Evolutionary conservation across 2,329 filamentous ascomycete genomes (phyloP), one percentile per base, ranked within the genome.

Genomic region (Sarocladium kiliense): DNA sequence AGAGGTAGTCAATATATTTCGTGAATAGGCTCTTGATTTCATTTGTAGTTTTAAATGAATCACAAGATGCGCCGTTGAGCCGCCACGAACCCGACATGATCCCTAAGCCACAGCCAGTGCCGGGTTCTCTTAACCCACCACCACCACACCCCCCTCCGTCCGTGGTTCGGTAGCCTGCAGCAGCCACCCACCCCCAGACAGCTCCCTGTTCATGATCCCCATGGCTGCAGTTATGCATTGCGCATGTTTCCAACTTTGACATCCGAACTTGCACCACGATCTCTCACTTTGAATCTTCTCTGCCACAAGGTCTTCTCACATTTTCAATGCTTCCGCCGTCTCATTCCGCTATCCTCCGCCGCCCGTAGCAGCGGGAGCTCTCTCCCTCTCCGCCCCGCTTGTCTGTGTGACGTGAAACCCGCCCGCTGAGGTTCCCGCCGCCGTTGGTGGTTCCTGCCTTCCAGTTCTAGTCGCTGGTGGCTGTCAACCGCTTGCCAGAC

Each of bases 321-420:
- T 25, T 7, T 12, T 25, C 41, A 25, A 44, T 44, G 44, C 44
- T 32, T 25, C 41, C 44, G 23, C 25, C 25, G 26, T 21, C 11
- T 9, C 18, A 23, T 49, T 10, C 25, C 25, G 41, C 41, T 44
- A 18, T 45, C 11, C 14, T 30, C 23, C 23, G 47, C 47, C 47
- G 26, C 25, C 12, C 21, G 23, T 36, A 51, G 30, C 47, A 51
- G 47, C 47, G 47, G 47, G n/a, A 18, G 10, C 4, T 23, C 44
- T n/a, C 3, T 36, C 47, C 47, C 19, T 4, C 47, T 27, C 47
- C 27, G 27, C 30, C 27, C n/a, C 18, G 5, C 19, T 4, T 10
- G 27, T n/a, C 47, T 21, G 47, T 34, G 47, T n/a, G 44, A 49
- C 44, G 44, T 49, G 26, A 49, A 49, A 32, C 21, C 44, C 23